A percentile compares a stretch with the other conserved stretches of the same genome.
These are phyloP conservation scores for Picea mariana DNA, from an alignment of 83 land plant species.

Conservation along the genomic window DNA sequence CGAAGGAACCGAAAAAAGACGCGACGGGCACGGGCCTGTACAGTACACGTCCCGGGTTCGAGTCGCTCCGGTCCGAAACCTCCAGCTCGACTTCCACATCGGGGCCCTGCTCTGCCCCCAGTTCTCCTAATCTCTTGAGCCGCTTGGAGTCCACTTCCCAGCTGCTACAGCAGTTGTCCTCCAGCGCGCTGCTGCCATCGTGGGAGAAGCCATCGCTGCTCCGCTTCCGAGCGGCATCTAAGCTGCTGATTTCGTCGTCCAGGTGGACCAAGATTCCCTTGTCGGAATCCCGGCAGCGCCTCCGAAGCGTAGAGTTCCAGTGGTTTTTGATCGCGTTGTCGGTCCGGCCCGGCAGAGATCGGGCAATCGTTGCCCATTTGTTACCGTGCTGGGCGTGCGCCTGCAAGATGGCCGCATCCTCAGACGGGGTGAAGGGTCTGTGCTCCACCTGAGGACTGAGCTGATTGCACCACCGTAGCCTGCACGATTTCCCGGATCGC, in stretches of 20 bases:
- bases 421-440: constrained; percentile 61
- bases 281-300: constrained; percentile 36
- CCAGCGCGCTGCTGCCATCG: not conserved
- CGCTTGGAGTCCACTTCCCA: constrained; percentile 8
- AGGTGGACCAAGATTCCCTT: not conserved
- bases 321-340: constrained; percentile 76
- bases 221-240: constrained; percentile 6
- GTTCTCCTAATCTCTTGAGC: not conserved
- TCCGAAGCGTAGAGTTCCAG: constrained; percentile 55
- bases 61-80: not conserved
- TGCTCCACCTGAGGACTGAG: constrained; percentile 81
- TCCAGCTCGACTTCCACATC: not conserved
- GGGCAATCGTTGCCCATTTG: constrained; percentile 85
- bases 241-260: not conserved
- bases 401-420: constrained; percentile 57
- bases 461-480: constrained; percentile 70
- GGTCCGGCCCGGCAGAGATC: constrained; percentile 57
- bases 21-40: constrained; percentile 10
- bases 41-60: not conserved
- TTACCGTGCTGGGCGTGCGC: constrained; percentile 70
- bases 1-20: not conserved
- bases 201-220: constrained; percentile 3
- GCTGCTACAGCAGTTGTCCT: not conserved
- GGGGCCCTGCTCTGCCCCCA: not conserved
- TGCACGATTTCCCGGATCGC: constrained; percentile 59